Evolutionary conservation across 768 basidiomycete species (phyloP).

Genomic region (Russula brevipes): DNA sequence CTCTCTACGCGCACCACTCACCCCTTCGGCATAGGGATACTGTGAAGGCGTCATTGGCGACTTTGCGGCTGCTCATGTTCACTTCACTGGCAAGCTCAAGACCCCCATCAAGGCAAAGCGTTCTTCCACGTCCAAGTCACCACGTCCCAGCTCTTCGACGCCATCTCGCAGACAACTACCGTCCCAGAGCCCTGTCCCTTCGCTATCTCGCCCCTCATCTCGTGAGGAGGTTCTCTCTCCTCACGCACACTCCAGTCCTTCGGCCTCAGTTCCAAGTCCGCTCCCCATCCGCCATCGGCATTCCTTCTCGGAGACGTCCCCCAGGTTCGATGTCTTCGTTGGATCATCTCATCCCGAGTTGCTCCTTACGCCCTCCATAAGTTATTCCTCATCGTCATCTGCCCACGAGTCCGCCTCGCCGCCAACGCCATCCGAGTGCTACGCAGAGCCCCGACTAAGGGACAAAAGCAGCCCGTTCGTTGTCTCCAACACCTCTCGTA

Average conservation of each 20-base stretch:
- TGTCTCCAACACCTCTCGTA: neutral
- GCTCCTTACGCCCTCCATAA: conserved; percentile 22
- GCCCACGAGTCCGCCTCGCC: conserved; percentile 28
- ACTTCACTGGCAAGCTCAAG: conserved; percentile 71
- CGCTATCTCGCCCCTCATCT: conserved; percentile 22
- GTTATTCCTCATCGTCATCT: conserved; percentile 32
- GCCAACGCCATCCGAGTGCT: conserved; percentile 26
- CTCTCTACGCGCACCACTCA: neutral
- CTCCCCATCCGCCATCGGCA: neutral
- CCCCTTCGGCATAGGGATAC: conserved; percentile 50
- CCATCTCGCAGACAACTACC: conserved; percentile 27
- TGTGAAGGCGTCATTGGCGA: conserved; percentile 85
- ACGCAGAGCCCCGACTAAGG: conserved; percentile 3
- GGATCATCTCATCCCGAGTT: conserved; percentile 19
- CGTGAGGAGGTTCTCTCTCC: conserved; percentile 15
- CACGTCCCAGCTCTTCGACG: conserved; percentile 30
- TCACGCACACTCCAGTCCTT: neutral
- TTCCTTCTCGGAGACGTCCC: neutral
- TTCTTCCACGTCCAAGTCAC: conserved; percentile 31
- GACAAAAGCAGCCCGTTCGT: neutral
- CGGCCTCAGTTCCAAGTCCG: neutral
- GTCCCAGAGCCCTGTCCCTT: conserved; percentile 28
- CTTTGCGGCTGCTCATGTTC: conserved; percentile 59
- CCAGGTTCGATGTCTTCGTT: neutral
- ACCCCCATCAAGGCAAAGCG: conserved; percentile 75